phyloP scores from a whole-genome alignment of 177 flowering plant species.

The Vitis hybrid region DNA sequence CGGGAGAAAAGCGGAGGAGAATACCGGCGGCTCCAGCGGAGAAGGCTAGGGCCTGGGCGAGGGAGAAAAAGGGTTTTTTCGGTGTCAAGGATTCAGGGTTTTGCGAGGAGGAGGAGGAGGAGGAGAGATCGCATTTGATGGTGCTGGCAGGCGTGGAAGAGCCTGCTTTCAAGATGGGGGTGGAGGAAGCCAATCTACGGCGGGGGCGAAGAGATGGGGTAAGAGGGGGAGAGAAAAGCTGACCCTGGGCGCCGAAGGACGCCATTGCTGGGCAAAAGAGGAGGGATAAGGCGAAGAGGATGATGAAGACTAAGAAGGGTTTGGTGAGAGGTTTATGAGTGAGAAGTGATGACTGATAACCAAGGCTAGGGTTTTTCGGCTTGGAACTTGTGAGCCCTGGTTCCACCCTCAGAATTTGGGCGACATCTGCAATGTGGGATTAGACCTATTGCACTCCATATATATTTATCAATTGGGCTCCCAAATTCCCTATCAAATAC shows the following conservation, averaged over 20 bases:
- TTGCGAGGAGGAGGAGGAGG: conserved; percentile 5
- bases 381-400: neutral
- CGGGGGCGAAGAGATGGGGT: conserved; percentile 17
- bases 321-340: neutral
- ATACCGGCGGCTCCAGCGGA: conserved; percentile 31
- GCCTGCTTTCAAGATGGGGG: conserved; percentile 5
- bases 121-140: conserved; percentile 12
- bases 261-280: too few species aligned
- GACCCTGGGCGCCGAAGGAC: too few species aligned
- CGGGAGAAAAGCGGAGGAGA: conserved; percentile 28
- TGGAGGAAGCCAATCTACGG: conserved; percentile 19
- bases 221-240: neutral
- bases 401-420: too few species aligned
- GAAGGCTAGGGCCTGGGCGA: conserved; percentile 34
- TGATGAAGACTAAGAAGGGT: neutral
- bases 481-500: too few species aligned
- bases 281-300: too few species aligned
- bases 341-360: neutral
- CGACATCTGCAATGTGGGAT: too few species aligned
- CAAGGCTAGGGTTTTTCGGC: too few species aligned
- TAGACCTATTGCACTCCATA: too few species aligned
- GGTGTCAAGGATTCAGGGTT: conserved; percentile 18
- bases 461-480: too few species aligned
- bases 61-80: conserved; percentile 6
- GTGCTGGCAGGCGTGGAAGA: conserved; percentile 4